These are phyloP conservation scores for Heracleum sosnowskyi DNA, from an alignment of 129 eudicot genomes.

Conservation along the genomic window DNA sequence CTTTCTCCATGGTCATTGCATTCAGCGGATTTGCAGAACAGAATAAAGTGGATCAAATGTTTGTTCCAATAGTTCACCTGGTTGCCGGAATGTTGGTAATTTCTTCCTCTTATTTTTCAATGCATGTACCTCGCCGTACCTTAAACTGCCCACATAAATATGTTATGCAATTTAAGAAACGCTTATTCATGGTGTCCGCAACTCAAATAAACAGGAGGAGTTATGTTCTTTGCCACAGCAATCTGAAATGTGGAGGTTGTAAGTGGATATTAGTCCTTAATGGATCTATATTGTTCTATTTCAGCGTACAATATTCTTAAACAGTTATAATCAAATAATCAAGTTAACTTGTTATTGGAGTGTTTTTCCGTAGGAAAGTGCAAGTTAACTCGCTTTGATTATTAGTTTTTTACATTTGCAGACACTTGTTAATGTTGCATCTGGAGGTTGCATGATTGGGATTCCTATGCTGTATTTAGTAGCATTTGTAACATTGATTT, in stretches of 20 bases:
- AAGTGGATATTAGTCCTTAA: neutral
- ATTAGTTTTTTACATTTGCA: constrained; percentile 17
- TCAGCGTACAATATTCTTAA: neutral
- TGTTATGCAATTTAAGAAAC: neutral
- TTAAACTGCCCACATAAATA: neutral
- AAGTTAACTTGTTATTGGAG: neutral
- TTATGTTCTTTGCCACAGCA: neutral
- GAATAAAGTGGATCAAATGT: constrained; percentile 54
- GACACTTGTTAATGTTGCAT: constrained; percentile 71
- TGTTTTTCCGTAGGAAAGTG: neutral
- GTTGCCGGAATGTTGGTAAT: constrained; percentile 72
- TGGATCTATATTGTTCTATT: neutral
- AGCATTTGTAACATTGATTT: constrained; percentile 52
- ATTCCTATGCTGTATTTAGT: constrained; percentile 58
- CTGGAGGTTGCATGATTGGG: constrained; percentile 76
- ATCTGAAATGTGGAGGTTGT: neutral
- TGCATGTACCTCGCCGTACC: neutral
- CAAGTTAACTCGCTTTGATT: neutral
- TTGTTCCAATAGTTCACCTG: constrained; percentile 74
- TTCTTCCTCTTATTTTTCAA: neutral
- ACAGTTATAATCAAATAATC: neutral
- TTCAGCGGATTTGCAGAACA: constrained; percentile 85
- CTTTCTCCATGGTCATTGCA: constrained; percentile 98
- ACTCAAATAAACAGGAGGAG: neutral
- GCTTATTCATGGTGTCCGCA: neutral